phyloP scores from a whole-genome alignment of 495 filamentous ascomycete genomes.

The Penicillium angulare region DNA sequence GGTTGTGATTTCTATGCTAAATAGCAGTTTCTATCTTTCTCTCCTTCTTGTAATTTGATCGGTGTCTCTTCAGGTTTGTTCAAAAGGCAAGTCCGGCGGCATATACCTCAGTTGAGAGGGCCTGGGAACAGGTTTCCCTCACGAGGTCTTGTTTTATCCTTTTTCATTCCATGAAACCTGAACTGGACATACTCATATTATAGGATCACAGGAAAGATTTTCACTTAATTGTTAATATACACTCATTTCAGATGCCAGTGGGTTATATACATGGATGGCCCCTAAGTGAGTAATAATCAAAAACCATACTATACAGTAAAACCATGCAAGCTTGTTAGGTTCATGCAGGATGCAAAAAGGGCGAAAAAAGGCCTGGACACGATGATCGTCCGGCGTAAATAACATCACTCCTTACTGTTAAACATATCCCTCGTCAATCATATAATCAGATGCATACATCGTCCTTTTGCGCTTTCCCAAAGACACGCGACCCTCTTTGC shows the following conservation, averaged over 20 bases:
- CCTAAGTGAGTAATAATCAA: too few species aligned
- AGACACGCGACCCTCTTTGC: slow-evolving; percentile 65
- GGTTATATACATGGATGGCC: too few species aligned
- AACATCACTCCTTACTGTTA: slow-evolving; percentile 5
- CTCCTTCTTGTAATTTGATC: slow-evolving; percentile 5
- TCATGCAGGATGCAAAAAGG: too few species aligned
- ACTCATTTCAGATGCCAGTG: too few species aligned
- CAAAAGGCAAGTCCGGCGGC: not conserved
- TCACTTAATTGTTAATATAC: too few species aligned
- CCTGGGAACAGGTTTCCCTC: not conserved
- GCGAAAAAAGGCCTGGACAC: not conserved
- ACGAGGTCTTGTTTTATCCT: not conserved
- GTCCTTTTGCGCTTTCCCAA: slow-evolving; percentile 61
- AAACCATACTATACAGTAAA: too few species aligned
- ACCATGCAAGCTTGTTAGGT: too few species aligned
- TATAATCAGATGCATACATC: slow-evolving; percentile 20
- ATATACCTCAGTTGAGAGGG: not conserved
- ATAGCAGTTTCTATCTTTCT: slow-evolving; percentile 8
- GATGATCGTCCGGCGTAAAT: not conserved
- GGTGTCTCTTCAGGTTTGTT: not conserved
- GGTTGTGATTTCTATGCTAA: slow-evolving; percentile 11
- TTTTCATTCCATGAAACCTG: not conserved
- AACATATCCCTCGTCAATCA: slow-evolving; percentile 16
- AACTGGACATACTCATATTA: not conserved
- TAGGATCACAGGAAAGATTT: not conserved